phyloP scores from a whole-genome alignment of 208 protist genomes.

The Acanthamoeba lenticulata region DNA sequence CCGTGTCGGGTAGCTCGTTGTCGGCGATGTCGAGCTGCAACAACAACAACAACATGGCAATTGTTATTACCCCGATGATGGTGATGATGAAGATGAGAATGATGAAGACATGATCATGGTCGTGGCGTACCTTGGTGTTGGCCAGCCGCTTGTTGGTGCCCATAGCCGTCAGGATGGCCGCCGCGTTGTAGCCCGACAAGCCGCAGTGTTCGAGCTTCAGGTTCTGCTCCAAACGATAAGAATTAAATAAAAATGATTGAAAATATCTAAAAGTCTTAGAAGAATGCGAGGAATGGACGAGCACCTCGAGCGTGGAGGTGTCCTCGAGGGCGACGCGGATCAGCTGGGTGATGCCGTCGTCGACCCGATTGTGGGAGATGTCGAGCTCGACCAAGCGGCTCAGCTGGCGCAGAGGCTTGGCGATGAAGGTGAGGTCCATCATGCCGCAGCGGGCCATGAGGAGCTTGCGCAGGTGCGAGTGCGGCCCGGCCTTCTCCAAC shows the following conservation, averaged over 20 bases:
- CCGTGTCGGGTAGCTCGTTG: background rate
- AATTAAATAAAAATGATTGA: too few relatives aligned
- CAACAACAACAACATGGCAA: too few relatives aligned
- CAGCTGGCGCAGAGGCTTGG: conserved; percentile 1
- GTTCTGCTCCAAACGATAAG: background rate
- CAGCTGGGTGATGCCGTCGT: conserved; percentile 1
- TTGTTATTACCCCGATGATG: too few relatives aligned
- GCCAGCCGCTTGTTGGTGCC: background rate
- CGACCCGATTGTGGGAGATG: conserved; percentile 2
- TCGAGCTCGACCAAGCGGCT: background rate
- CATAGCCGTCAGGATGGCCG: background rate
- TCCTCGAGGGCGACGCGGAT: background rate
- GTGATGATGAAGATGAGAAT: too few relatives aligned
- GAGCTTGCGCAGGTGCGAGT: conserved; percentile 26
- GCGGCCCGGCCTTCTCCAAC: background rate
- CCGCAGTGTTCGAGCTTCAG: background rate
- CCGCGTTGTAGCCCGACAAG: background rate
- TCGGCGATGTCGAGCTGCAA: background rate
- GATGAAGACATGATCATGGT: too few relatives aligned
- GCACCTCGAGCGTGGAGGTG: background rate
- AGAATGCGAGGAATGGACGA: too few relatives aligned
- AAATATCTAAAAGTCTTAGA: too few relatives aligned
- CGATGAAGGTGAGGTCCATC: conserved; percentile 23
- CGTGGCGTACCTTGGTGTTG: background rate
- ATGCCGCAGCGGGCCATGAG: background rate